Evolutionary conservation across 495 filamentous ascomycete species (phyloP), one percentile per base, ranked within the genome.

Genomic region (Trichoderma parareesei): DNA sequence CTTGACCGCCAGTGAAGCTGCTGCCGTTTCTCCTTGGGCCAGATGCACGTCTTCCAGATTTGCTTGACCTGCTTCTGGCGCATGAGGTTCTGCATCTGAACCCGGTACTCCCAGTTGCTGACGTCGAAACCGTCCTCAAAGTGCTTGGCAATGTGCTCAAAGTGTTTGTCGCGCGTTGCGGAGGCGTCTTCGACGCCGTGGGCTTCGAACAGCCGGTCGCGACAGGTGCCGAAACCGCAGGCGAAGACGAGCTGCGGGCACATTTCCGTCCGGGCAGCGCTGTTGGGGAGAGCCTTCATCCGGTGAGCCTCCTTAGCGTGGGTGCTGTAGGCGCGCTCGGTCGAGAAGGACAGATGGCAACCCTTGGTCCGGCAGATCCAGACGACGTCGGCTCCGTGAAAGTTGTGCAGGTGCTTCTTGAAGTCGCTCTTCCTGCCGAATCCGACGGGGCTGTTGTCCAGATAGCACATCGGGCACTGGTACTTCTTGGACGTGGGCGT

Each of bases 361-460:
- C 42, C 46, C 13, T 61, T 43, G 57, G 55, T 59, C 13, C 64
- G 64, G 64, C 64, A 65, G 35, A 65, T 44, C 64, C 64, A 65
- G 13, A 61, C 20, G 10, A 43, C 37, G 55, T 65, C 55, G 38
- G 64, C 60, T 57, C 55, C 55, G 41, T 65, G 55, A 41, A 65
- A 65, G 38, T 65, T 59, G 55, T 65, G 43, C 4, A 65, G 64
- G 40, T 65, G 64, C 64, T 65, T 65, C 64, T 65, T 65, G 55
- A 65, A 65, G 33, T 65, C 64, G 55, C 64, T 65, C 41, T 65
- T 65, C 33, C 64, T 49, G 53, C 53, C 55, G 33, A 65, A 65
- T 16, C 46, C 64, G 27, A 65, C 64, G 57, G 42, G 55, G 55
- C 42, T 65, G 38, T 55, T 37, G 41, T 65, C 55, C 20, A 65